Evolutionary conservation across 1,284 basidiomycete genomes (phyloP).

Genomic region (Anthracocystis setariae): DNA sequence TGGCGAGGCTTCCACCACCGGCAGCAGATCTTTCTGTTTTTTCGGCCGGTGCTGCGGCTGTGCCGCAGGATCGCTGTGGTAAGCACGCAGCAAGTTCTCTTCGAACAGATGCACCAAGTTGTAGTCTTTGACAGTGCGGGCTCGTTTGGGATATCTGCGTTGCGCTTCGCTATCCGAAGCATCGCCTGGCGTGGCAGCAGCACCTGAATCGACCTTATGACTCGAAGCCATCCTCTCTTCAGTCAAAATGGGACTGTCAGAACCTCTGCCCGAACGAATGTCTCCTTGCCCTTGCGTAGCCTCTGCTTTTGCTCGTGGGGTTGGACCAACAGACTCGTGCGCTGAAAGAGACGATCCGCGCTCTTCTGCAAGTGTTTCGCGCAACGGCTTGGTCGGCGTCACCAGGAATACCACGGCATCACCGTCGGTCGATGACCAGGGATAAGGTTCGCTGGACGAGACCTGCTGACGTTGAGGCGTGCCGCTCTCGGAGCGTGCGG

Average conservation of each 20-base stretch:
- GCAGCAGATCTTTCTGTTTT: constrained; percentile 4
- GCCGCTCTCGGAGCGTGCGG: not conserved
- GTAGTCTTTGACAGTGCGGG: constrained; percentile 36
- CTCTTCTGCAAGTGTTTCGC: constrained; percentile 1
- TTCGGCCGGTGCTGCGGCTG: not conserved
- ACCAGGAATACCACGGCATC: not conserved
- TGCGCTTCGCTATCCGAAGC: constrained; percentile 21
- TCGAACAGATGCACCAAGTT: constrained; percentile 30
- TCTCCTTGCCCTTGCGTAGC: not conserved
- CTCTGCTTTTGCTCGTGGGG: not conserved
- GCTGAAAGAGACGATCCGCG: not conserved
- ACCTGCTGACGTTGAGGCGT: not conserved
- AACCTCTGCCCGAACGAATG: constrained; percentile 5
- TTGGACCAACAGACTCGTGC: not conserved
- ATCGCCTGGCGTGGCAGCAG: constrained; percentile 5
- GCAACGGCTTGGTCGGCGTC: not conserved
- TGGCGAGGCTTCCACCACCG: constrained; percentile 6
- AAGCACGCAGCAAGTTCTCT: constrained; percentile 3
- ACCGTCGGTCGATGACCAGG: not conserved
- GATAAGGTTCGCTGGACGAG: constrained; percentile 15
- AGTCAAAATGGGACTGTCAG: constrained; percentile 12
- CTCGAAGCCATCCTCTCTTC: constrained; percentile 6
- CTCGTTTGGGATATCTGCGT: constrained; percentile 30
- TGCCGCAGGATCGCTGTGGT: not conserved
- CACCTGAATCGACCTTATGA: constrained; percentile 11